These are phyloP conservation scores for Aristolochia fimbriata DNA, from an alignment of 164 flowering plant genomes.

Conservation along the genomic window DNA sequence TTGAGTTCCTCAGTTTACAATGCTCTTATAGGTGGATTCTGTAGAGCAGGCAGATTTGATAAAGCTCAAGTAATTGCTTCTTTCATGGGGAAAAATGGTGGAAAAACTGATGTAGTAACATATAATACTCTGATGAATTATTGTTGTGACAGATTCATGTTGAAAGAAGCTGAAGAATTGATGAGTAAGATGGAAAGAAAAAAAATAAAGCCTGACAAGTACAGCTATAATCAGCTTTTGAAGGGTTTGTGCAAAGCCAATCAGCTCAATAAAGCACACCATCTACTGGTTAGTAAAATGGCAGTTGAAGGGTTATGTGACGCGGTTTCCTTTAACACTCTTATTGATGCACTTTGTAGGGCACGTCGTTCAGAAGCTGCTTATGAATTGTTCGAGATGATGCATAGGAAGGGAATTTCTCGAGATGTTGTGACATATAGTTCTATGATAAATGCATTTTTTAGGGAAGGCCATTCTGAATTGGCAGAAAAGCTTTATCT, in stretches of 20 bases:
- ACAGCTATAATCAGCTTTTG: constrained; percentile 82
- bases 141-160: constrained; percentile 53
- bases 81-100: constrained; percentile 69
- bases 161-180: constrained; percentile 67
- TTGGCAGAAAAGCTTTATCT: constrained; percentile 56
- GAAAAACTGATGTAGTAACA: constrained; percentile 73
- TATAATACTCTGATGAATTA: constrained; percentile 66
- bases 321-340: constrained; percentile 74
- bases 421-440: constrained; percentile 82
- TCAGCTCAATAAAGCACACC: constrained; percentile 52
- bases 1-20: constrained; percentile 47
- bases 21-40: constrained; percentile 78
- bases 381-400: constrained; percentile 55
- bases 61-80: constrained; percentile 66
- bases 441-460: constrained; percentile 58
- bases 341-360: constrained; percentile 56
- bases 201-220: constrained; percentile 60
- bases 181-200: constrained; percentile 51
- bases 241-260: constrained; percentile 80
- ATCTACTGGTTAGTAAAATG: constrained; percentile 55
- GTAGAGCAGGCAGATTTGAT: constrained; percentile 49
- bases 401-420: constrained; percentile 47
- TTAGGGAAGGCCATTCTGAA: constrained; percentile 52
- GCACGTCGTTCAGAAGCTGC: constrained; percentile 32
- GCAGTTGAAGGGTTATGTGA: constrained; percentile 51